Conservation (phyloP, 352 stramenopile genomes). For the Achlya hypogyna region DNA sequence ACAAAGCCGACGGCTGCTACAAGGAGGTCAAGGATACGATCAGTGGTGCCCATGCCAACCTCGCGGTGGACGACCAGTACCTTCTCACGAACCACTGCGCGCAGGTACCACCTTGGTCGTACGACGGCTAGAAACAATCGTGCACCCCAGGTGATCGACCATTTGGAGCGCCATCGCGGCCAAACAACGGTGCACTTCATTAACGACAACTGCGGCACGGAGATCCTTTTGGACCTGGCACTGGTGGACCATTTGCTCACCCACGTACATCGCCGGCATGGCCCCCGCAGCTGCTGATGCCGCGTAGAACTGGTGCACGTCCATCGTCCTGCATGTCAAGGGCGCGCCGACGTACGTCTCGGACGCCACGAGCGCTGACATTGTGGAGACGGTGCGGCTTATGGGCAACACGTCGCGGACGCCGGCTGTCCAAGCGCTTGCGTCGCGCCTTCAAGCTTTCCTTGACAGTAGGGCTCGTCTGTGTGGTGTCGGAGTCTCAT, state of each 20-base stretch:
- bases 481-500: conserved; percentile 21
- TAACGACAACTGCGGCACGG: conserved; percentile 73
- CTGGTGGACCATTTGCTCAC: conserved; percentile 53
- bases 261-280: conserved; percentile 22
- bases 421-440: conserved; percentile 36
- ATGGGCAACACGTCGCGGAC: conserved; percentile 35
- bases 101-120: background rate
- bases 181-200: conserved; percentile 37
- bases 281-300: background rate
- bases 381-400: conserved; percentile 46
- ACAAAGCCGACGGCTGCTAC: conserved; percentile 70
- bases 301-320: conserved; percentile 30
- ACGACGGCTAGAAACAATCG: background rate
- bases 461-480: conserved; percentile 24
- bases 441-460: conserved; percentile 32
- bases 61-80: conserved; percentile 48
- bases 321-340: conserved; percentile 67
- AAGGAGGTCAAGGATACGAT: conserved; percentile 65
- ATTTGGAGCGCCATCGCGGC: conserved; percentile 24
- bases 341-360: conserved; percentile 71
- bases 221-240: conserved; percentile 57
- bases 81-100: conserved; percentile 49
- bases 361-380: conserved; percentile 49
- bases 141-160: conserved; percentile 33
- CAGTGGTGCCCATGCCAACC: conserved; percentile 36